Conservation (phyloP, 148 eudicot genomes). For the Vaccinium myrtillus region DNA sequence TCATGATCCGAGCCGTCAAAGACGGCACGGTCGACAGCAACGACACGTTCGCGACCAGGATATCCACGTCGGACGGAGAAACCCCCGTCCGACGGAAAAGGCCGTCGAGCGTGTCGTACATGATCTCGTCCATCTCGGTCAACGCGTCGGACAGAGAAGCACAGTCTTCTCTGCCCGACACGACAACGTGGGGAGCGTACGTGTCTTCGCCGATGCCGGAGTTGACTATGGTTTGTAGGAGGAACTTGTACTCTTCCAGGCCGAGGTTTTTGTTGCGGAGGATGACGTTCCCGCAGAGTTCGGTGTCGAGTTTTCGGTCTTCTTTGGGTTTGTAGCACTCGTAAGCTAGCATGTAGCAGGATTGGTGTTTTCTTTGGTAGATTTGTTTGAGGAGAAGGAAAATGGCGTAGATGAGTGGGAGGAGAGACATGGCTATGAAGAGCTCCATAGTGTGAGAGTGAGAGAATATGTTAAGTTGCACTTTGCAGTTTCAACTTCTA, state of each 20-base stretch:
- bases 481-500: not conserved
- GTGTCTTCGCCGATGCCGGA: constrained; percentile 47
- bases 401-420: constrained; percentile 16
- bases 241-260: constrained; percentile 35
- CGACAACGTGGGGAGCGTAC: constrained; percentile 31
- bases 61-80: constrained; percentile 53
- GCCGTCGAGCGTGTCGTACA: constrained; percentile 27
- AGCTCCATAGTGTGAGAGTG: constrained; percentile 15
- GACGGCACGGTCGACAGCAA: constrained; percentile 57
- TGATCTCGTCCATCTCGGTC: constrained; percentile 32
- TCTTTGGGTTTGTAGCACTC: constrained; percentile 40
- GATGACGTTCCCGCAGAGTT: constrained; percentile 25
- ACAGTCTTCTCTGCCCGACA: constrained; percentile 23
- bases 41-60: constrained; percentile 76
- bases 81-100: constrained; percentile 45
- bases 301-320: constrained; percentile 28
- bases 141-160: constrained; percentile 26
- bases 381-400: constrained; percentile 17
- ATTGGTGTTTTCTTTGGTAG: constrained; percentile 9
- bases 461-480: not conserved
- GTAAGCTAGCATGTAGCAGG: constrained; percentile 38
- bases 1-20: constrained; percentile 58
- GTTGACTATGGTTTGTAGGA: constrained; percentile 29
- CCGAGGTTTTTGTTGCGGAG: constrained; percentile 35
- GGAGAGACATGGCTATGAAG: constrained; percentile 12